Conservation (phyloP, 345 rosid genomes). For the Physaria fendleri region DNA sequence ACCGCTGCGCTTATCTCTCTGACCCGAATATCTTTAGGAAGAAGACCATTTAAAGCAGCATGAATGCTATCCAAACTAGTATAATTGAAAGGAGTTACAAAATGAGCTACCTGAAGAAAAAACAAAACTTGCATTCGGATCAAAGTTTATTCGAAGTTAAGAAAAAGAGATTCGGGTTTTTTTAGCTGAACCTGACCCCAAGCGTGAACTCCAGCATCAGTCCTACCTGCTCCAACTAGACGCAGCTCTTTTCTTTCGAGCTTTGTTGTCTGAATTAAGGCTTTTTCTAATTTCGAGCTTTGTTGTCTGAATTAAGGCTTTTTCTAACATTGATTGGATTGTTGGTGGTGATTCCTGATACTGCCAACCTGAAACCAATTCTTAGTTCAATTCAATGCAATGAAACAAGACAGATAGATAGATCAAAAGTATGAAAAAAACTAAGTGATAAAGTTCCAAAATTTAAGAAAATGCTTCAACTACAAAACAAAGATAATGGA, state of each 20-base stretch:
- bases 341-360: constrained; percentile 85
- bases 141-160: background rate
- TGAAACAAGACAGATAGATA: constrained; percentile 4
- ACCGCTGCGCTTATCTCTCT: constrained; percentile 74
- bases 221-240: constrained; percentile 82
- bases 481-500: background rate
- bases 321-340: constrained; percentile 63
- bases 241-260: constrained; percentile 55
- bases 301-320: constrained; percentile 61
- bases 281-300: no score
- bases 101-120: constrained; percentile 73
- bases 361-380: constrained; percentile 69
- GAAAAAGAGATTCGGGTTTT: background rate
- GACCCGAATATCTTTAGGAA: constrained; percentile 73
- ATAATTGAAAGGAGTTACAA: constrained; percentile 78
- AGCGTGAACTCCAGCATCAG: constrained; percentile 95
- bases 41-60: constrained; percentile 77
- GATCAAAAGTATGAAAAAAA: background rate
- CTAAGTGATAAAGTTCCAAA: background rate
- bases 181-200: constrained; percentile 78
- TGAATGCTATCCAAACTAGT: constrained; percentile 58
- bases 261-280: constrained; percentile 60
- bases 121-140: background rate
- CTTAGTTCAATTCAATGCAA: background rate
- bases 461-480: constrained; percentile 4